Evolutionary conservation across 805 yeast species (phyloP).

Genomic region (Tetrapisispora taiwanensis): DNA sequence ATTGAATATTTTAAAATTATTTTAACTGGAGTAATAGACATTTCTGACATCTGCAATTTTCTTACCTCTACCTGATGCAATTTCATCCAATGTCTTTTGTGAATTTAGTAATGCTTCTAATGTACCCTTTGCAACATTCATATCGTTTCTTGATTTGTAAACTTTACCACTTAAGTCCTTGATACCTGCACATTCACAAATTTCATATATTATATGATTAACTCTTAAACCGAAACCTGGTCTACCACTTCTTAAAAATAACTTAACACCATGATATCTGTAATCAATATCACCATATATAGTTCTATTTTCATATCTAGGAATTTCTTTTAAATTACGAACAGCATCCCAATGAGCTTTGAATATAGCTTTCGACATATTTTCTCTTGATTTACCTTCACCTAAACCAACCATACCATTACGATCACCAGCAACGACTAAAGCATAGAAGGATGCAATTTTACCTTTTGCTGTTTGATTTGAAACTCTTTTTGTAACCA

Average conservation of each 20-base stretch:
- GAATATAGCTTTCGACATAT: constrained; percentile 59
- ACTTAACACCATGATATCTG: constrained; percentile 78
- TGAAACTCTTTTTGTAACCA: constrained; percentile 69
- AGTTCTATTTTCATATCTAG: constrained; percentile 86
- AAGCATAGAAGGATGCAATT: constrained; percentile 67
- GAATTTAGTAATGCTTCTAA: constrained; percentile 66
- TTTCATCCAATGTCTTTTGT: constrained; percentile 75
- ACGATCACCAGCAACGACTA: constrained; percentile 85
- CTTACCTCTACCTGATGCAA: constrained; percentile 89
- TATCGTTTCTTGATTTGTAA: constrained; percentile 83
- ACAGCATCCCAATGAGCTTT: constrained; percentile 94
- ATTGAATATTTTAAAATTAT: not conserved
- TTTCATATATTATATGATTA: constrained; percentile 79
- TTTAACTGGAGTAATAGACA: constrained; percentile 59
- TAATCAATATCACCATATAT: constrained; percentile 73
- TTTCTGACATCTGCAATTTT: constrained; percentile 87
- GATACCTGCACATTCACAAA: constrained; percentile 89
- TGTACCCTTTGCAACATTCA: constrained; percentile 88
- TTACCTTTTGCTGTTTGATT: constrained; percentile 92
- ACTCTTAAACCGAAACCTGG: constrained; percentile 91
- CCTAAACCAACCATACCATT: constrained; percentile 94
- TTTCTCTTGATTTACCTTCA: constrained; percentile 81
- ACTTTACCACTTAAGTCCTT: constrained; percentile 88
- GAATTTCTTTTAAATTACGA: constrained; percentile 68
- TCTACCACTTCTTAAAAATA: constrained; percentile 76